Conservation (phyloP, 2,329 filamentous ascomycete genomes). For the Hypocreales sp. region DNA sequence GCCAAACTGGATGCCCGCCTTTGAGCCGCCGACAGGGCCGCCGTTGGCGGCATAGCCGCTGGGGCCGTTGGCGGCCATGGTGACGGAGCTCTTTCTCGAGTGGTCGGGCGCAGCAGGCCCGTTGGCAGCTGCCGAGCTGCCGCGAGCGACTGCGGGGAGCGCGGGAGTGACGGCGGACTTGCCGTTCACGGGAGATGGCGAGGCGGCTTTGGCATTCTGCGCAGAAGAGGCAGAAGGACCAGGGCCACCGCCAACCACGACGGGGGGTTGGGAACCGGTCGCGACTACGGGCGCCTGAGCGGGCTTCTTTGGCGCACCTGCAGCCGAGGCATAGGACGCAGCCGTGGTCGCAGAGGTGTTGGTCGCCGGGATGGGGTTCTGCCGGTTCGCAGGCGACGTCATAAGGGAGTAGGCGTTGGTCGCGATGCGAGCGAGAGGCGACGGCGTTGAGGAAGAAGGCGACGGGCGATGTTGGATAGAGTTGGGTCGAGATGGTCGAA, state of each 20-base stretch:
- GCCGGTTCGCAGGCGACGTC: constrained; percentile 44
- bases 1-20: constrained; percentile 65
- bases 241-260: constrained; percentile 39
- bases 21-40: constrained; percentile 40
- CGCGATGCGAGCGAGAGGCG: constrained; percentile 9
- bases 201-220: constrained; percentile 46
- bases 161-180: constrained; percentile 56
- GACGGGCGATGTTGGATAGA: constrained; percentile 4
- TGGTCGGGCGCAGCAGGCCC: constrained; percentile 53
- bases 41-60: constrained; percentile 67
- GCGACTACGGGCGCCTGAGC: constrained; percentile 44
- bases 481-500: constrained; percentile 7
- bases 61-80: constrained; percentile 73
- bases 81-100: constrained; percentile 75
- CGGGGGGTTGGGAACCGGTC: constrained; percentile 36
- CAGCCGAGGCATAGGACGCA: constrained; percentile 53
- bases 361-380: constrained; percentile 39
- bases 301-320: constrained; percentile 46
- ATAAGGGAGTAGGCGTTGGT: constrained; percentile 26
- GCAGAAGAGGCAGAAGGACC: constrained; percentile 29
- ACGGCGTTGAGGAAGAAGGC: constrained; percentile 1
- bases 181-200: constrained; percentile 74
- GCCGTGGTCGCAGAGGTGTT: constrained; percentile 41
- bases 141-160: constrained; percentile 50
- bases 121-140: constrained; percentile 49